A percentile compares a stretch with the other conserved stretches of the same genome.
Evolutionary conservation across 2,329 filamentous ascomycete species (phyloP).

Genomic region (Pestalotiopsis fici): DNA sequence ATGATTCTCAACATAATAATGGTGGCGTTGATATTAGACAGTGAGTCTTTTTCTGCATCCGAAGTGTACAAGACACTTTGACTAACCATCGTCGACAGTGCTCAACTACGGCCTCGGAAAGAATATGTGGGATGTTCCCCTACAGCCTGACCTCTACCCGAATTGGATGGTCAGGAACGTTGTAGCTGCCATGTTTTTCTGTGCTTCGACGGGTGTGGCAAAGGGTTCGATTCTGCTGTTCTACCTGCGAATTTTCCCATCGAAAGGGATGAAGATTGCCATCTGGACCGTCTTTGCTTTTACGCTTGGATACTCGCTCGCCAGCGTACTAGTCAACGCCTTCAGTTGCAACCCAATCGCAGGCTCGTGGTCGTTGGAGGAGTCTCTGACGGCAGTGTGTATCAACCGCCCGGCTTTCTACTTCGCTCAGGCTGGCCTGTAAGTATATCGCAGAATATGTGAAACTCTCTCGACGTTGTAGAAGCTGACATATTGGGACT

Average conservation of each 20-base stretch:
- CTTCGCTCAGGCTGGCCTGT: constrained; percentile 24
- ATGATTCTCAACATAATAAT: constrained; percentile 6
- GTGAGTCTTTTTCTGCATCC: constrained; percentile 7
- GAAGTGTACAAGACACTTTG: not conserved
- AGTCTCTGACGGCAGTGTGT: constrained; percentile 19
- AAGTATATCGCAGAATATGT: too few relatives aligned
- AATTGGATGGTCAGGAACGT: constrained; percentile 15
- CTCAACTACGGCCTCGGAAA: constrained; percentile 20
- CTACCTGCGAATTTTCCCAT: constrained; percentile 26
- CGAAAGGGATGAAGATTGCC: constrained; percentile 17
- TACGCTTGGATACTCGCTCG: constrained; percentile 21
- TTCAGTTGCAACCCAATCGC: constrained; percentile 26
- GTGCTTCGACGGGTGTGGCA: constrained; percentile 20
- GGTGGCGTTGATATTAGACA: constrained; percentile 11
- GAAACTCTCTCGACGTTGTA: too few relatives aligned
- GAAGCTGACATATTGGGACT: too few relatives aligned
- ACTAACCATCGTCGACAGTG: constrained; percentile 12
- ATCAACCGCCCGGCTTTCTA: constrained; percentile 26
- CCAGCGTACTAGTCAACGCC: constrained; percentile 23
- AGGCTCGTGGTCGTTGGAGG: constrained; percentile 23
- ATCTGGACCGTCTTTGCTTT: constrained; percentile 23
- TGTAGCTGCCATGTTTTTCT: constrained; percentile 19
- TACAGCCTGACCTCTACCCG: constrained; percentile 9
- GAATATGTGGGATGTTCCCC: constrained; percentile 21
- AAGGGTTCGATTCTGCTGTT: constrained; percentile 27